These are phyloP conservation scores for Candida maltosa DNA, from an alignment of 805 yeast species.

Conservation along the genomic window DNA sequence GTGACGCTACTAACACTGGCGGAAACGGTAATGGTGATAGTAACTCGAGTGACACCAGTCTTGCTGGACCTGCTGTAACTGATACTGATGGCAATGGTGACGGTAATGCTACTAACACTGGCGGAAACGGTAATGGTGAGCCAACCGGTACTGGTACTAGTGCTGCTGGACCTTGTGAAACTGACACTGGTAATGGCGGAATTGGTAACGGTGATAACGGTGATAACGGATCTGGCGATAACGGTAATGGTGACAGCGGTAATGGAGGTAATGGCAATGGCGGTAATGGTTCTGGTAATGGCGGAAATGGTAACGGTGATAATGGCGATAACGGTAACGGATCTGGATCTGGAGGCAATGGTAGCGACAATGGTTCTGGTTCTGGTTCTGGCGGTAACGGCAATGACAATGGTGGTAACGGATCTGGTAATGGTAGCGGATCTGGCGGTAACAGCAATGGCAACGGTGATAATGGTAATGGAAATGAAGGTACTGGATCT, in stretches of 20 bases:
- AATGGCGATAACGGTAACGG: too few species aligned
- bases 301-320: too few species aligned
- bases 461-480: not conserved
- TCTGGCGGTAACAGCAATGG: too few species aligned
- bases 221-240: not conserved
- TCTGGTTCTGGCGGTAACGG: not conserved
- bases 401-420: not conserved
- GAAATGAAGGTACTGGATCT: too few species aligned
- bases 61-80: not conserved
- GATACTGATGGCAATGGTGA: not conserved
- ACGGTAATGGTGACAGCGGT: not conserved
- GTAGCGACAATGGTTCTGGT: slow-evolving; percentile 1
- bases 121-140: not conserved
- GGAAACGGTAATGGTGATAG: not conserved
- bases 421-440: too few species aligned
- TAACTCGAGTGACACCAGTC: not conserved
- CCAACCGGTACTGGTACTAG: not conserved
- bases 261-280: too few species aligned
- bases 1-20: not conserved
- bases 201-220: not conserved
- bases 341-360: not conserved
- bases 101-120: not conserved
- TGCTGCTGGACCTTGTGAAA: not conserved
- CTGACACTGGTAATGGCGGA: not conserved
- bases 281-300: too few species aligned